Evolutionary conservation across 345 rosid genomes (phyloP), one percentile per base, ranked within the genome.

Genomic region (Schrenkiella parvula): DNA sequence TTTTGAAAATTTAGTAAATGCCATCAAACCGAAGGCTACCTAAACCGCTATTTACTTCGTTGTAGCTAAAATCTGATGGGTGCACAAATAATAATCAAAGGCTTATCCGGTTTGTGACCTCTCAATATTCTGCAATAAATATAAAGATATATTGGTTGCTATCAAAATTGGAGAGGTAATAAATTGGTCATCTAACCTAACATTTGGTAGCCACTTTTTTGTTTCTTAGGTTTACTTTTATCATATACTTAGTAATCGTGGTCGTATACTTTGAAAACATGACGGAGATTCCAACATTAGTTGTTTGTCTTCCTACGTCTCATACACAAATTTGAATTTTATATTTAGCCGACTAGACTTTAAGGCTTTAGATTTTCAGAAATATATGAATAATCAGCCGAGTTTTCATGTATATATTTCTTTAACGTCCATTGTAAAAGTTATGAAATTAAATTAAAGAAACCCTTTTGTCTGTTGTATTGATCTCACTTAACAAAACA

Each of bases 121-220:
- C 26, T 44, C 42, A 34, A 48, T 63, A 8, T 10, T 26, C 26
- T 65, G 44, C 15, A 37, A 37, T 37, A 23, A 5, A 51, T 66
- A 22, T 22, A 22, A n/a, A 1, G 26, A 50, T 10, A 43, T 9
- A 66, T 26, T 38, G 28, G 61, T 11, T 23, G 71, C 50, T 39
- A 38, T 52, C 28, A 37, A 17, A 31, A 37, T 11, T 17, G 48
- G 10, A 51, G 26, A 17, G 18, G 18, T 10, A 37, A 51, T 51
- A 38, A 38, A 52, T 25, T 51, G 60, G 71, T 15, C 59, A 25
- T 19, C 60, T n/a, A 66, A 66, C 28, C 60, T n/a, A 66, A 66
- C 4, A 22, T 21, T 11, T 26, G 60, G 39, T 39, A 25, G 9
- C 62, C 71, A 37, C 14, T 15, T 51, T 15, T 32, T 2, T 11